Conservation (phyloP, 2,329 filamentous ascomycete genomes). For the Xylaria sp. region DNA sequence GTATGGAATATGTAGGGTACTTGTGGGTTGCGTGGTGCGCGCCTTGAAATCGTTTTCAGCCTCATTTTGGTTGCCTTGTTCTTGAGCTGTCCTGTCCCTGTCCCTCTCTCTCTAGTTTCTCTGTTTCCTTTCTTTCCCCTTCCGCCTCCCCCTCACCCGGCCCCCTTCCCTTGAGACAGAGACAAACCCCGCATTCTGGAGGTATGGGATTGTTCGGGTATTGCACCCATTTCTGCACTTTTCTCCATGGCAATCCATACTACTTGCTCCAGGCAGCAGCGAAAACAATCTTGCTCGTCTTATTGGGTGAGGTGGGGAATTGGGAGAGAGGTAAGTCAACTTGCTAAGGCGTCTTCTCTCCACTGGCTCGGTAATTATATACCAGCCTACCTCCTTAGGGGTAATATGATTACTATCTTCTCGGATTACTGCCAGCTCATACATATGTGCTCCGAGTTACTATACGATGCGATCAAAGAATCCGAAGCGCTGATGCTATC, state of each 20-base stretch:
- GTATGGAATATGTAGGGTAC: constrained; percentile 10
- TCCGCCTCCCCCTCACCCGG: too few species aligned
- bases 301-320: constrained; percentile 21
- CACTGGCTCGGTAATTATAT: neutral
- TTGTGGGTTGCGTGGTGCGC: constrained; percentile 10
- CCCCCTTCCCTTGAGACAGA: too few species aligned
- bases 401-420: neutral
- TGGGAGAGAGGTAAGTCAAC: neutral
- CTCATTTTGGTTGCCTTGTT: constrained; percentile 29
- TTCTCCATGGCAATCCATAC: neutral
- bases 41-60: constrained; percentile 16
- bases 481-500: neutral
- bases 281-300: neutral
- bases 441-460: neutral
- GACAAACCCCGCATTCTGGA: neutral
- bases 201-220: neutral
- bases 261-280: constrained; percentile 20
- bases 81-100: neutral
- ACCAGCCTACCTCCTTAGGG: neutral
- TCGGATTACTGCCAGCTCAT: neutral
- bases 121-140: neutral
- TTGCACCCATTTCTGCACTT: constrained; percentile 21
- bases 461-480: neutral
- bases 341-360: too few species aligned
- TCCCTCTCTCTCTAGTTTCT: neutral